phyloP scores from a whole-genome alignment of 352 stramenopile genomes.

The Phytophthora niederhauseri region DNA sequence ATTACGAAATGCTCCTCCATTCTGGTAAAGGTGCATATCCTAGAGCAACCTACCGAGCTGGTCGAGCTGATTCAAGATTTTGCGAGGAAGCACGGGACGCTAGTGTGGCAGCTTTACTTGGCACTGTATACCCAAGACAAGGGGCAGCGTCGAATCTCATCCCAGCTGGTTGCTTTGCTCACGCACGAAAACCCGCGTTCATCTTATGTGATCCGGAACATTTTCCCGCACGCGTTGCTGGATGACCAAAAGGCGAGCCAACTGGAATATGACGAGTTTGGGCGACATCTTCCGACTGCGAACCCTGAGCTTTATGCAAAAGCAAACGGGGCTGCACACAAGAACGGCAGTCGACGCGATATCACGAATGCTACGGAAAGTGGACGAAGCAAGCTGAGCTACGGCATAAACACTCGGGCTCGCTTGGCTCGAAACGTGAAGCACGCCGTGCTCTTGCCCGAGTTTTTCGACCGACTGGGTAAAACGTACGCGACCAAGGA shows the following conservation, averaged over 20 bases:
- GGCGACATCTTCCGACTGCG: constrained; percentile 63
- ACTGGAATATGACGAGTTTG: constrained; percentile 88
- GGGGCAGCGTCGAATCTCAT: constrained; percentile 84
- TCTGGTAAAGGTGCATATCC: constrained; percentile 86
- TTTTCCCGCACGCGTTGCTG: constrained; percentile 82
- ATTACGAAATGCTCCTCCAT: constrained; percentile 88
- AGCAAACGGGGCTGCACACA: constrained; percentile 47
- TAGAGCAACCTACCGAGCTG: constrained; percentile 86
- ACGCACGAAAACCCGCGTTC: constrained; percentile 88
- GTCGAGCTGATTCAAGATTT: constrained; percentile 90
- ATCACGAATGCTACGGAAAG: constrained; percentile 74
- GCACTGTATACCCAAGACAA: constrained; percentile 86
- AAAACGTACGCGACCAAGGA: constrained; percentile 83
- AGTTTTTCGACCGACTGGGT: constrained; percentile 87
- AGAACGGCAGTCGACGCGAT: constrained; percentile 54
- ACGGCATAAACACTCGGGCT: constrained; percentile 76
- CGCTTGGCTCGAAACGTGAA: constrained; percentile 80
- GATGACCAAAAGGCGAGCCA: constrained; percentile 78
- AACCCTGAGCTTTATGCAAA: constrained; percentile 54
- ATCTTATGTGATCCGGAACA: constrained; percentile 82
- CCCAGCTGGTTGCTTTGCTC: constrained; percentile 81
- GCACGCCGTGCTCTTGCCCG: constrained; percentile 81
- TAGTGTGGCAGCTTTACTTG: constrained; percentile 88
- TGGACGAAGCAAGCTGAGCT: constrained; percentile 70
- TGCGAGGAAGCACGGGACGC: constrained; percentile 78